A percentile compares a stretch with the other conserved stretches of the same genome.
Conservation (phyloP, 164 flowering plant genomes). For the Chloranthus sessilifolius region DNA sequence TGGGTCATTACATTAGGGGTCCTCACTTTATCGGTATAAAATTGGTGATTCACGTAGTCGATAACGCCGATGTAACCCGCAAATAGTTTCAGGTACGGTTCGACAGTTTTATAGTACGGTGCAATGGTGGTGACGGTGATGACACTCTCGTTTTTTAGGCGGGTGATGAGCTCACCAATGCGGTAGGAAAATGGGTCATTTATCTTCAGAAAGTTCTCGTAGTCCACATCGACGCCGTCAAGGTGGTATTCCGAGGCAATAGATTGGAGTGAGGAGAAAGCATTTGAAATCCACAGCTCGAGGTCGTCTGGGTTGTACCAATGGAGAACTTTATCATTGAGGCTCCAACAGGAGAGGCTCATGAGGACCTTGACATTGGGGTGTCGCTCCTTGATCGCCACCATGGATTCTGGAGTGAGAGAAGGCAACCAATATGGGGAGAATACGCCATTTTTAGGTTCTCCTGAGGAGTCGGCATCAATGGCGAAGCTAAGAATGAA, state of each 20-base stretch:
- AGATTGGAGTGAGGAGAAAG: constrained; percentile 39
- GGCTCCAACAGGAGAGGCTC: constrained; percentile 75
- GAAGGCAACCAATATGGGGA: constrained; percentile 51
- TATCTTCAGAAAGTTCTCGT: constrained; percentile 40
- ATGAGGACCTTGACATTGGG: constrained; percentile 59
- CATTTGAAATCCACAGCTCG: constrained; percentile 45
- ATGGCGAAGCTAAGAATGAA: constrained; percentile 64
- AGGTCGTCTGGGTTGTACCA: constrained; percentile 41
- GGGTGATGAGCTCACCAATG: constrained; percentile 55
- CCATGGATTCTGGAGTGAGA: constrained; percentile 39
- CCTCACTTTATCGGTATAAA: constrained; percentile 51
- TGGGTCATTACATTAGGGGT: no score
- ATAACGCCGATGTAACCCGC: constrained; percentile 34
- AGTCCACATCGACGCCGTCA: constrained; percentile 62
- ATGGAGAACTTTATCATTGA: constrained; percentile 29
- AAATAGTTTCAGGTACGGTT: constrained; percentile 39
- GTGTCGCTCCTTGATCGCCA: constrained; percentile 28
- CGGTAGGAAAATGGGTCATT: constrained; percentile 44
- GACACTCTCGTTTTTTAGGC: constrained; percentile 42
- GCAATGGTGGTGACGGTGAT: constrained; percentile 62
- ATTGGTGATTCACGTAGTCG: constrained; percentile 59
- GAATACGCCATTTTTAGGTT: constrained; percentile 47
- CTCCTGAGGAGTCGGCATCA: constrained; percentile 42
- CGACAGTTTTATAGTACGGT: constrained; percentile 34
- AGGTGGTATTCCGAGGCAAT: constrained; percentile 39